Conservation (phyloP, 306 rosid genomes). For the Quercus wislizeni region DNA sequence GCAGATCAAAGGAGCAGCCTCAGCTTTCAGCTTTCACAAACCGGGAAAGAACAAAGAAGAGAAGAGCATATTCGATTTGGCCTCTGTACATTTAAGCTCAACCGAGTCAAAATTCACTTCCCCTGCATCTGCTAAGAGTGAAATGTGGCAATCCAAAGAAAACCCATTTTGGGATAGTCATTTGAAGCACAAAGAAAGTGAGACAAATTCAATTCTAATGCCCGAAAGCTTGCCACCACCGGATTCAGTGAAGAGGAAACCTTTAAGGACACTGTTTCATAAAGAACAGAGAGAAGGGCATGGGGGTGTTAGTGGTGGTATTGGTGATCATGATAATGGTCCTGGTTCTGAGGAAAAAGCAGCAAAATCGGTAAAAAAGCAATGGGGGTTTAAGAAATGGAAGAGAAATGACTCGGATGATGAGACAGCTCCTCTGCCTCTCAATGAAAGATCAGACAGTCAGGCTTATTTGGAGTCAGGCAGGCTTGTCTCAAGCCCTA, state of each 20-base stretch:
- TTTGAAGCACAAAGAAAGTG: constrained; percentile 31
- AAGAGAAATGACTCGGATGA: constrained; percentile 66
- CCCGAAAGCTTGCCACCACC: constrained; percentile 50
- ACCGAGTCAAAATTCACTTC: constrained; percentile 17
- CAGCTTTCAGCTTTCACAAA: constrained; percentile 66
- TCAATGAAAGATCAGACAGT: constrained; percentile 58
- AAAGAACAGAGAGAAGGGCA: constrained; percentile 52
- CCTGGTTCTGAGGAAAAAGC: constrained; percentile 29
- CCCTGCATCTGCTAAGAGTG: constrained; percentile 10
- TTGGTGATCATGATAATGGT: constrained; percentile 21
- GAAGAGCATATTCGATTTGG: constrained; percentile 62
- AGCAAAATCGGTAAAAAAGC: constrained; percentile 54
- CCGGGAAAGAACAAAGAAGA: constrained; percentile 50
- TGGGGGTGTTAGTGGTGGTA: constrained; percentile 17
- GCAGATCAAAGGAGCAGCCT: constrained; percentile 79
- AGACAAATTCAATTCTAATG: constrained; percentile 52
- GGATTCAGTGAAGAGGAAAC: constrained; percentile 55
- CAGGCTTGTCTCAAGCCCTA: constrained; percentile 29
- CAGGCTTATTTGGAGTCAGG: constrained; percentile 36
- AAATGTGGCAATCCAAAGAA: constrained; percentile 26
- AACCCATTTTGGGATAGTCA: constrained; percentile 39
- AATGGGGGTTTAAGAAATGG: constrained; percentile 86
- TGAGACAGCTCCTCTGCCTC: constrained; percentile 75
- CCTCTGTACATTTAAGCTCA: constrained; percentile 17
- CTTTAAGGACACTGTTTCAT: constrained; percentile 69